These are phyloP conservation scores for Vicia sativa DNA, from an alignment of 306 rosid species.

Conservation along the genomic window DNA sequence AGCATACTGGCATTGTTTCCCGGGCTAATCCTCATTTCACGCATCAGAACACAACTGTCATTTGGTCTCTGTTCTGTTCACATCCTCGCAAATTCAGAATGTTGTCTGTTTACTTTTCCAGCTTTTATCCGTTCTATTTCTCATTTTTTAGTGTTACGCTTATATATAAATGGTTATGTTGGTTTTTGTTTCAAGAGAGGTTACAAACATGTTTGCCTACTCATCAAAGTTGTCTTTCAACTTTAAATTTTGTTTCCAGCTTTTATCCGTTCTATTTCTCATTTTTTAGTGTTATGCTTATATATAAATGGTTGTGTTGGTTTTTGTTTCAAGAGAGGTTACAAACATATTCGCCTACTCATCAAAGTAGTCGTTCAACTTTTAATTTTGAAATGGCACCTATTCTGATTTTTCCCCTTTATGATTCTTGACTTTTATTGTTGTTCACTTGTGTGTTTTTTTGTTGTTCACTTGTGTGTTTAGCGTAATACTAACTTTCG, in stretches of 20 bases:
- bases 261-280: background rate
- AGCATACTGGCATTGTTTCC: background rate
- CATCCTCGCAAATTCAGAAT: background rate
- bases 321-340: background rate
- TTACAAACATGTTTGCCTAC: background rate
- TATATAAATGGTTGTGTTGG: background rate
- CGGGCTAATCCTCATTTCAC: background rate
- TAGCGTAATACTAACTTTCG: background rate
- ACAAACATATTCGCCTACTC: background rate
- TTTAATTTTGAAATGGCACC: background rate
- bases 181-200: background rate
- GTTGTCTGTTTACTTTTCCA: background rate
- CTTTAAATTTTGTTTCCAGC: background rate
- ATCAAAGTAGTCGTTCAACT: background rate
- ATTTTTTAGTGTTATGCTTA: background rate
- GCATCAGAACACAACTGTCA: constrained; percentile 7
- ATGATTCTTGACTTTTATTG: background rate
- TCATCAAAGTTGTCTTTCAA: background rate
- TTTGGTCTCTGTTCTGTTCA: background rate
- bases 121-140: background rate
- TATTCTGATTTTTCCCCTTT: background rate
- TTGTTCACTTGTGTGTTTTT: background rate
- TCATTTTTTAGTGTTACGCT: background rate
- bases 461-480: too few species aligned
- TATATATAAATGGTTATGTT: background rate